Evolutionary conservation across 495 filamentous ascomycete genomes (phyloP).

Genomic region (Trichodelitschia bisporula): DNA sequence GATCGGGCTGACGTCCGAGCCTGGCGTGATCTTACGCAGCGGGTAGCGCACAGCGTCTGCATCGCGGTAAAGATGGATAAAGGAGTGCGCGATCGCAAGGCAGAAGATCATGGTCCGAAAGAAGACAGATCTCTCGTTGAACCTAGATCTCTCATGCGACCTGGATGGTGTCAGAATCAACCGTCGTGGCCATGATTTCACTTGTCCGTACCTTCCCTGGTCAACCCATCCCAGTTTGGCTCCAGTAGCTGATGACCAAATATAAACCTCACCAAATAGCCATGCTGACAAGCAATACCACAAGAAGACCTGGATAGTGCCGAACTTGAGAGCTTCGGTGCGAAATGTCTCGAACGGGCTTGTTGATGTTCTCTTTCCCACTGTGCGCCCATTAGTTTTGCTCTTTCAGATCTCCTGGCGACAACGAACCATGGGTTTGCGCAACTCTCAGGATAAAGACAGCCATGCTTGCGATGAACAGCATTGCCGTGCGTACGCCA

Average conservation of each 20-base stretch:
- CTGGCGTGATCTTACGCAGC: background rate
- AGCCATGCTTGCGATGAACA: slow-evolving; percentile 40
- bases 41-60: background rate
- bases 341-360: slow-evolving; percentile 39
- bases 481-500: slow-evolving; percentile 42
- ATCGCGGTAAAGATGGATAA: slow-evolving; percentile 3
- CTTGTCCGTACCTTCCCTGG: slow-evolving; percentile 25
- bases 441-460: slow-evolving; percentile 68
- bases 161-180: slow-evolving; percentile 1
- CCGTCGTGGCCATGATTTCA: slow-evolving; percentile 3
- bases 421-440: slow-evolving; percentile 41
- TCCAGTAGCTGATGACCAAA: slow-evolving; percentile 41
- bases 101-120: background rate
- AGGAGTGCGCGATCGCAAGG: slow-evolving; percentile 11
- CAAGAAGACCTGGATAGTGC: slow-evolving; percentile 18
- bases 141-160: slow-evolving; percentile 41
- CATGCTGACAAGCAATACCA: slow-evolving; percentile 41
- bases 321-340: slow-evolving; percentile 19
- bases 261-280: slow-evolving; percentile 61
- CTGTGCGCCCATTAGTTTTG: slow-evolving; percentile 7
- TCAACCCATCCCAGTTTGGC: slow-evolving; percentile 50
- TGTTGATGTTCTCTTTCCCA: slow-evolving; percentile 40
- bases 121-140: slow-evolving; percentile 46
- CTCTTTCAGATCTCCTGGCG: background rate
- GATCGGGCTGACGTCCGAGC: too few species aligned